Base-by-base conservation (phyloP, 1,284 basidiomycete species). In the Cutaneotrichosporon spelunceum region DNA sequence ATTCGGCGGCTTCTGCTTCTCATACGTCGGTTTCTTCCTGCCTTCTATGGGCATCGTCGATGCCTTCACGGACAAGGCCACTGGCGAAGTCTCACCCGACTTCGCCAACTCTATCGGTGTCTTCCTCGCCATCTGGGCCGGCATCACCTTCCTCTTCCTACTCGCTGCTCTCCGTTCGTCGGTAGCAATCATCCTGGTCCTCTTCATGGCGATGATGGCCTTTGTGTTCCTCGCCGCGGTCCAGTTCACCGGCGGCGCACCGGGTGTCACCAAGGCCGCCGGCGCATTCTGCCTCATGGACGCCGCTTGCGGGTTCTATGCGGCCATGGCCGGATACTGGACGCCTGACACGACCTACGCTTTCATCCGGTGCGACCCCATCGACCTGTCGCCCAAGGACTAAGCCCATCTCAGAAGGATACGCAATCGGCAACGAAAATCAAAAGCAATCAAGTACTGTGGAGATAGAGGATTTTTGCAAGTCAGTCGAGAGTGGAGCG, bases 261-360 rank as follows among this genome's bases (percentile, higher is more conserved):
- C 47, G 53, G 10, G 21, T 8, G 36, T 48, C 11, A 54, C 42
- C 33, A 44, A 33, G 23, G 64, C 59, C 30, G 50, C 59, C 13
- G 64, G 64, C 24, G 56, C 57, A 2, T 24, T 61, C 44, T 55
- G 59, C 59, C 26, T 63, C 57, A 55, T 61, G 24, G 61, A 54
- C 54, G 53, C 59, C 7, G 14, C 9, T 26, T 59, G 48, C 19
- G 64, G 64, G n/a, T 61, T 57, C 61, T 66, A 59, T 56, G 59
- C 64, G 8, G 64, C 61, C 10, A 60, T 66, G 49, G 53, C 64
- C 8, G 64, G 64, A 29, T 63, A 63, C 61, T 66, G 64, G 64
- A 63, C 64, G 1, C 59, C 61, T 21, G 64, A 66, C 61, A 62
- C 60, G 26, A 63, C 64, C 44, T 59, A 44, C 39, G 26, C 36